Percentiles rank a stretch among this genome's conserved stretches.
Conservation (phyloP, 1,284 basidiomycete genomes). For the Pascua guehoae region DNA sequence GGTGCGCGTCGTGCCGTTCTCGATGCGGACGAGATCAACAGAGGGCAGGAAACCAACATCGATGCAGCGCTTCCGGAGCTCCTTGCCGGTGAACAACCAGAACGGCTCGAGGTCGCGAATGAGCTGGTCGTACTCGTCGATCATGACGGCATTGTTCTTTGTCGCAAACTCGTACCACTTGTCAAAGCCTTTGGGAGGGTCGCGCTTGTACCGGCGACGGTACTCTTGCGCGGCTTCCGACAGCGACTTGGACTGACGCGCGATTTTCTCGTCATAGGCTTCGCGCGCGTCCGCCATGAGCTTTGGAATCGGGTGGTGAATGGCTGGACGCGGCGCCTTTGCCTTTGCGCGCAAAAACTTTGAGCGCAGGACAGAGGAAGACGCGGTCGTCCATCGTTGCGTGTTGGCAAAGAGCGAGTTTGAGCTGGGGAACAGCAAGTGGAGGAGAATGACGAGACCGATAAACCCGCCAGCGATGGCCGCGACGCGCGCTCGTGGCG, state of each 20-base stretch:
- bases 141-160: constrained; percentile 68
- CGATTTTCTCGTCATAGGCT: constrained; percentile 63
- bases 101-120: constrained; percentile 75
- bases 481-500: constrained; percentile 26
- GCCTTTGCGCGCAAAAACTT: constrained; percentile 44
- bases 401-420: constrained; percentile 31
- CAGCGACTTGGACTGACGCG: constrained; percentile 70
- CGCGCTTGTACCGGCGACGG: constrained; percentile 64
- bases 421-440: constrained; percentile 33
- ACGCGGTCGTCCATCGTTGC: constrained; percentile 46
- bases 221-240: constrained; percentile 73
- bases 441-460: constrained; percentile 31
- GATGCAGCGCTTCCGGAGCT: constrained; percentile 65
- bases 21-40: constrained; percentile 76
- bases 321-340: constrained; percentile 38
- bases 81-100: constrained; percentile 66
- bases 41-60: constrained; percentile 74
- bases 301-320: constrained; percentile 71
- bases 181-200: constrained; percentile 86
- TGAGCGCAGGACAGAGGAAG: constrained; percentile 45
- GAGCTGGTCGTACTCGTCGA: constrained; percentile 89
- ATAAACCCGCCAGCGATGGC: constrained; percentile 25
- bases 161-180: constrained; percentile 80
- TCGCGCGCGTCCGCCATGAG: constrained; percentile 75
- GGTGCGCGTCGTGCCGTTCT: constrained; percentile 61